Conservation (phyloP, 176 grass and related monocot genomes). For the Oryza nivara region DNA sequence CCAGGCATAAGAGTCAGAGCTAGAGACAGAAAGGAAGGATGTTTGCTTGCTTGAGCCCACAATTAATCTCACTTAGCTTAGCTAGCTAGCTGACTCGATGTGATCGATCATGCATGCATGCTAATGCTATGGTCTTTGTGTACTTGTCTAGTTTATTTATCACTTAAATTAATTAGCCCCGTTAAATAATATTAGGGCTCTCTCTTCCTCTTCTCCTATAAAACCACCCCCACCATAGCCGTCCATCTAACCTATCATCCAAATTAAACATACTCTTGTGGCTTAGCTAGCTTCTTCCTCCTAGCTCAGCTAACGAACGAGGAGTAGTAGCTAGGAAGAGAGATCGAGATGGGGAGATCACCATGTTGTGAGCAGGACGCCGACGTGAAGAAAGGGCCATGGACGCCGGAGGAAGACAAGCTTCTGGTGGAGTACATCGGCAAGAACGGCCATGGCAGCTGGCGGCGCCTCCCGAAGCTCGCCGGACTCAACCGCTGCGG, state of each 20-base stretch:
- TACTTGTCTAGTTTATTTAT: neutral
- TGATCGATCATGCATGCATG: neutral
- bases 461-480: constrained; percentile 82
- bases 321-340: too few species aligned
- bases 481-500: constrained; percentile 91
- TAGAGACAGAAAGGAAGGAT: too few species aligned
- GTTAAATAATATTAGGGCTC: too few species aligned
- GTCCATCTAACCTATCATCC: neutral
- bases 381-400: constrained; percentile 77
- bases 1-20: neutral
- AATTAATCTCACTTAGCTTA: neutral
- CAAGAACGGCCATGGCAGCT: constrained; percentile 72
- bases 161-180: too few species aligned
- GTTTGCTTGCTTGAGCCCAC: too few species aligned
- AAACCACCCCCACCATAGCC: neutral
- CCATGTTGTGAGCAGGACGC: constrained; percentile 82
- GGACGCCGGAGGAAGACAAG: constrained; percentile 86
- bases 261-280: too few species aligned
- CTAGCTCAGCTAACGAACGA: too few species aligned
- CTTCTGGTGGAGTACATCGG: constrained; percentile 69
- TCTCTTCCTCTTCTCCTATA: neutral
- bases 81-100: too few species aligned
- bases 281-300: neutral
- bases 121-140: neutral
- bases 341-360: constrained; percentile 64